Conservation (phyloP, 1,139 yeast species). For the Hemisphaericaspora lyxosophila region DNA sequence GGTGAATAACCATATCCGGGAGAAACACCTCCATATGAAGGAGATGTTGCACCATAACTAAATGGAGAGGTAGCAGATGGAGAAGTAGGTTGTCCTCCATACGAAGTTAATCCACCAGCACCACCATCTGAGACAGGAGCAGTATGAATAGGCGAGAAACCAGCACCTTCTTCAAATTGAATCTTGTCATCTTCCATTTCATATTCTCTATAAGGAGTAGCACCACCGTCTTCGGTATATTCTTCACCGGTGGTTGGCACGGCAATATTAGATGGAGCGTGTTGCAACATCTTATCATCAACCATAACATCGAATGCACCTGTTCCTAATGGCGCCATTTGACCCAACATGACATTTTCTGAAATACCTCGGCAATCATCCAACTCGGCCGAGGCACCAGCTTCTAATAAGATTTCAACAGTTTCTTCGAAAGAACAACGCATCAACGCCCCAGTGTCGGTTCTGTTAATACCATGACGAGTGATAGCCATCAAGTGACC, state of each 20-base stretch:
- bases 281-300: conserved; percentile 82
- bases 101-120: conserved; percentile 90
- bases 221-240: conserved; percentile 71
- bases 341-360: conserved; percentile 96
- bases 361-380: conserved; percentile 99
- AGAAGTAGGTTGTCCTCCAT: conserved; percentile 67
- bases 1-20: conserved; percentile 65
- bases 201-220: conserved; percentile 87
- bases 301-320: conserved; percentile 97
- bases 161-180: conserved; percentile 79
- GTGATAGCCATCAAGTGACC: conserved; percentile 99
- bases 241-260: conserved; percentile 38
- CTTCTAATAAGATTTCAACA: conserved; percentile 94
- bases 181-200: conserved; percentile 77
- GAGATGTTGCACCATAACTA: conserved; percentile 60
- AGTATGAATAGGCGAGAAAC: conserved; percentile 92
- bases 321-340: conserved; percentile 98
- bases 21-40: conserved; percentile 54
- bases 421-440: conserved; percentile 99
- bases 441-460: conserved; percentile 98
- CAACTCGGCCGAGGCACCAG: conserved; percentile 96
- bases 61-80: conserved; percentile 60
- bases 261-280: conserved; percentile 56
- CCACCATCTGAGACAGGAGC: conserved; percentile 80
- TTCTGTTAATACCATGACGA: conserved; percentile 98